These are phyloP conservation scores for Trypanosoma caninum DNA, from an alignment of 208 protist species.

Conservation along the genomic window DNA sequence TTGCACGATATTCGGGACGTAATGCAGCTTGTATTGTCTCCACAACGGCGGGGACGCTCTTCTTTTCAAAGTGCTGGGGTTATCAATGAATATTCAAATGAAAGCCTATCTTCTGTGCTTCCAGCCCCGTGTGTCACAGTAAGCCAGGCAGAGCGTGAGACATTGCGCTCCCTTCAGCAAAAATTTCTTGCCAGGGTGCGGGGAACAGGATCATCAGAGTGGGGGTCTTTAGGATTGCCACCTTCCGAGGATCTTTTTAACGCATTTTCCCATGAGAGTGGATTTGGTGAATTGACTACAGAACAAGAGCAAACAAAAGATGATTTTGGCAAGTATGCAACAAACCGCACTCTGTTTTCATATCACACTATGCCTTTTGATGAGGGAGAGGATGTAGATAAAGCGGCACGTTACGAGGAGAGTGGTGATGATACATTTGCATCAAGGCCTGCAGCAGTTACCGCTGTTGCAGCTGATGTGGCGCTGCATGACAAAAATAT, in stretches of 20 bases:
- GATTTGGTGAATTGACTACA: neutral
- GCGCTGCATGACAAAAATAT: too few species aligned
- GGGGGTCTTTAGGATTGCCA: constrained; percentile 12
- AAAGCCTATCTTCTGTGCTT: neutral
- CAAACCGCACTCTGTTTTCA: constrained; percentile 31
- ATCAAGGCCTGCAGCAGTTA: neutral
- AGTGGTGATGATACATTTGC: too few species aligned
- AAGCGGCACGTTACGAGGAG: too few species aligned
- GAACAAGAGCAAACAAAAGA: neutral
- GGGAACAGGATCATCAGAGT: constrained; percentile 16
- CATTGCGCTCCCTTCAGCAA: constrained; percentile 45
- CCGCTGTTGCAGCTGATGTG: neutral
- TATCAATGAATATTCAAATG: neutral
- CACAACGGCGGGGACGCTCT: constrained; percentile 12
- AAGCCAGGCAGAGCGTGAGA: constrained; percentile 43
- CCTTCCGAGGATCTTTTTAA: neutral
- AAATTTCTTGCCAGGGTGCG: constrained; percentile 37
- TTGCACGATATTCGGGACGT: constrained; percentile 21
- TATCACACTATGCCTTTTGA: constrained; percentile 19
- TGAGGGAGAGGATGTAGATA: neutral
- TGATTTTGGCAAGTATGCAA: neutral
- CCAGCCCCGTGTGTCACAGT: constrained; percentile 39
- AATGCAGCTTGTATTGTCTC: constrained; percentile 6
- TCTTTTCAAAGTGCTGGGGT: neutral
- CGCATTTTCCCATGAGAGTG: neutral